phyloP scores from a whole-genome alignment of 1,284 basidiomycete genomes.

The Fomitopsis schrenkii region DNA sequence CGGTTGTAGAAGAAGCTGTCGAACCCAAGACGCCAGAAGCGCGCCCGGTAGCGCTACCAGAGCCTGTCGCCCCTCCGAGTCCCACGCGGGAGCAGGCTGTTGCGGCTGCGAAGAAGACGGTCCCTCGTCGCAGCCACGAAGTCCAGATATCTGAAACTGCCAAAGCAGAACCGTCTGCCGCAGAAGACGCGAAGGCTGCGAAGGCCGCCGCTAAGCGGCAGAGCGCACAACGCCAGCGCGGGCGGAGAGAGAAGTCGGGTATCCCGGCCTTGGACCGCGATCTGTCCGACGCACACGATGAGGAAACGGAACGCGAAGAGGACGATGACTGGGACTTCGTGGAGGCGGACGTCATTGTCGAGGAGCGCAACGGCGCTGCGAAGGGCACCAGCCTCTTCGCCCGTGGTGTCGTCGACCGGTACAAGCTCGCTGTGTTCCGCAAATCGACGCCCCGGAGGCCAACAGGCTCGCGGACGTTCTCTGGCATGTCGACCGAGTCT shows the following conservation, averaged over 20 bases:
- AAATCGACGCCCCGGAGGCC: slow-evolving; percentile 62
- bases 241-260: slow-evolving; percentile 72
- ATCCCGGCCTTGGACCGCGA: slow-evolving; percentile 70
- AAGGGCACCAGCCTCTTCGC: slow-evolving; percentile 77
- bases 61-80: slow-evolving; percentile 19
- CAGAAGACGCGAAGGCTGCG: slow-evolving; percentile 7
- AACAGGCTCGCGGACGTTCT: slow-evolving; percentile 38
- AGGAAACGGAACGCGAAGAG: slow-evolving; percentile 59
- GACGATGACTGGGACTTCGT: slow-evolving; percentile 87
- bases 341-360: slow-evolving; percentile 61
- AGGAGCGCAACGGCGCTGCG: slow-evolving; percentile 72
- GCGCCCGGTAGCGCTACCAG: slow-evolving; percentile 42
- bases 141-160: neutral
- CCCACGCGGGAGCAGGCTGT: slow-evolving; percentile 7
- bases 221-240: slow-evolving; percentile 26
- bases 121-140: slow-evolving; percentile 3
- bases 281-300: slow-evolving; percentile 53
- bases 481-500: slow-evolving; percentile 54
- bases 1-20: slow-evolving; percentile 30
- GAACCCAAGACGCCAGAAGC: slow-evolving; percentile 77
- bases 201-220: slow-evolving; percentile 28
- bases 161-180: neutral
- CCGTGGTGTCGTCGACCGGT: slow-evolving; percentile 78
- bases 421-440: slow-evolving; percentile 77
- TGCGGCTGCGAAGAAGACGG: slow-evolving; percentile 10